phyloP scores from a whole-genome alignment of 768 basidiomycete species.

The Collybiopsis luxurians region DNA sequence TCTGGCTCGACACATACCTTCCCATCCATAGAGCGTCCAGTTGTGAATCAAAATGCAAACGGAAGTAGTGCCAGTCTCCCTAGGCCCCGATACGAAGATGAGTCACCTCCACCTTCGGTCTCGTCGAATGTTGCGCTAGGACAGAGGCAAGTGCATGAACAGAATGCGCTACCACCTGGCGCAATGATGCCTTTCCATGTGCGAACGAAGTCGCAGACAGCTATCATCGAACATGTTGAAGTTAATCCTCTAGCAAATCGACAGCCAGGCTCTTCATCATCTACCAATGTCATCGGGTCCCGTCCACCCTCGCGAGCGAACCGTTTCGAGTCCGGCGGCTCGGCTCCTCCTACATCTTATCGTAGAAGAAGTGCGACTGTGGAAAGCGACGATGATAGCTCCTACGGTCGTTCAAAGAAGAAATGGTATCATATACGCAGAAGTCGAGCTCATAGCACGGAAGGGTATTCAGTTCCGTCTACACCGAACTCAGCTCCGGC shows the following conservation, averaged over 20 bases:
- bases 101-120: constrained; percentile 49
- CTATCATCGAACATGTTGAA: constrained; percentile 68
- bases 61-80: constrained; percentile 10
- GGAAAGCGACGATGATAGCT: constrained; percentile 36
- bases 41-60: background rate
- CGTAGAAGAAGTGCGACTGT: constrained; percentile 16
- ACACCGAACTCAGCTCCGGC: constrained; percentile 14
- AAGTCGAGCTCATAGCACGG: constrained; percentile 58
- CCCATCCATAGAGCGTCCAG: constrained; percentile 56
- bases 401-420: constrained; percentile 51
- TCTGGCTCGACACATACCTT: constrained; percentile 62
- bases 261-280: constrained; percentile 12
- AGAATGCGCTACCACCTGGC: constrained; percentile 48
- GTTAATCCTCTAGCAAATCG: constrained; percentile 18
- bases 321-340: background rate
- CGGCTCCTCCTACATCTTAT: constrained; percentile 8
- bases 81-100: constrained; percentile 26
- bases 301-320: constrained; percentile 5
- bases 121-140: constrained; percentile 44
- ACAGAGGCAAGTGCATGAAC: constrained; percentile 27
- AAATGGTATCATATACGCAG: constrained; percentile 69
- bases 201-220: constrained; percentile 80
- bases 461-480: constrained; percentile 36
- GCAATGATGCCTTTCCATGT: constrained; percentile 66
- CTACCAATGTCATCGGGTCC: constrained; percentile 11